Evolutionary conservation across 1,284 basidiomycete species (phyloP).

Genomic region (Moesziomyces sp.): DNA sequence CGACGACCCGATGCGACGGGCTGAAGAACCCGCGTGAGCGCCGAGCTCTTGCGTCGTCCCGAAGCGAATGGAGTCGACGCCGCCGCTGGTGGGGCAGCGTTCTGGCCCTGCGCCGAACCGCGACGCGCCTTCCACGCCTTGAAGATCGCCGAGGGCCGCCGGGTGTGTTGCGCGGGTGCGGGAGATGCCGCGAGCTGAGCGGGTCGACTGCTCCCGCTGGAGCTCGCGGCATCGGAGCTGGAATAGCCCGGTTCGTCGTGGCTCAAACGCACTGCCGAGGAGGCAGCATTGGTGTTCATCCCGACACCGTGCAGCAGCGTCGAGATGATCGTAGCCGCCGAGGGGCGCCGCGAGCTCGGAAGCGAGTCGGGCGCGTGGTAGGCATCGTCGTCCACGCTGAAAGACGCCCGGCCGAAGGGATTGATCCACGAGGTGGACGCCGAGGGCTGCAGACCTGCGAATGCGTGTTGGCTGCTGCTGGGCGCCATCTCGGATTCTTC

Average conservation of each 20-base stretch:
- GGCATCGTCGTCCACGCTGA: constrained; percentile 19
- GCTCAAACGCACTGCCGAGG: not conserved
- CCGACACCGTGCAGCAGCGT: constrained; percentile 10
- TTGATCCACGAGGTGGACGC: constrained; percentile 25
- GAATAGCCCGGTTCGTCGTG: constrained; percentile 12
- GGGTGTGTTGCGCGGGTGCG: not conserved
- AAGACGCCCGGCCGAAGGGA: constrained; percentile 17
- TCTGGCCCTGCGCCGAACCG: not conserved
- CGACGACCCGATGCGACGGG: constrained; percentile 1
- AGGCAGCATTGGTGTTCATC: not conserved
- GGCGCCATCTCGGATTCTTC: constrained; percentile 10
- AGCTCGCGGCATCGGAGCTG: constrained; percentile 1
- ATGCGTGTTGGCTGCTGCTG: not conserved
- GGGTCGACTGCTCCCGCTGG: constrained; percentile 1
- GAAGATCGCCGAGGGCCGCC: constrained; percentile 21
- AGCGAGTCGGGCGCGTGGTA: constrained; percentile 15
- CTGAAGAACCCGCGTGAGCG: constrained; percentile 9
- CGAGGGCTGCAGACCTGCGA: constrained; percentile 17
- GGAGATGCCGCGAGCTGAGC: not conserved
- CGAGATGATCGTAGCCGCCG: constrained; percentile 34
- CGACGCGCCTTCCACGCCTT: constrained; percentile 19
- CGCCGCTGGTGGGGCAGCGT: not conserved
- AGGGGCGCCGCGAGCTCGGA: constrained; percentile 13
- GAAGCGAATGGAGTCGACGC: not conserved
- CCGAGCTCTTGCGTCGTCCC: constrained; percentile 15